Percentiles rank a stretch among this genome's conserved stretches.
These are phyloP conservation scores for Aspergillus novoparasiticus DNA, from an alignment of 2,329 filamentous ascomycete species.

Conservation along the genomic window DNA sequence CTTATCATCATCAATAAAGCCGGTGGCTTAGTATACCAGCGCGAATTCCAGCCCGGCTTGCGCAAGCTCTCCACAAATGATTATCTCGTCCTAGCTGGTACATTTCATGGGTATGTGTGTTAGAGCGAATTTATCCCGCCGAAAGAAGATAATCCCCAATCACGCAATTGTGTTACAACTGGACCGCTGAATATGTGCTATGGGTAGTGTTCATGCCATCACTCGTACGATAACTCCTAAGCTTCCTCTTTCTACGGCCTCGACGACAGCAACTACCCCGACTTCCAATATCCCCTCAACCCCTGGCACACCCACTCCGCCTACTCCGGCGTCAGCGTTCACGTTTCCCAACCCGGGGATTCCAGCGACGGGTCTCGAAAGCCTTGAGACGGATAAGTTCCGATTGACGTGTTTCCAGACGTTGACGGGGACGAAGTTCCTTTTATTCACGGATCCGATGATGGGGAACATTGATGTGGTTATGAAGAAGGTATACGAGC, in stretches of 20 bases:
- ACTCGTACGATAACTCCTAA: slow-evolving; percentile 57
- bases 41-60: slow-evolving; percentile 84
- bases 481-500: slow-evolving; percentile 83
- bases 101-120: slow-evolving; percentile 79
- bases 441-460: slow-evolving; percentile 89
- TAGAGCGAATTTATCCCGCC: not conserved
- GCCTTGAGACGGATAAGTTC: slow-evolving; percentile 92
- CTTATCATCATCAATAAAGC: slow-evolving; percentile 99
- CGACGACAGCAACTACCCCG: slow-evolving; percentile 24
- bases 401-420: slow-evolving; percentile 95
- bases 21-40: slow-evolving; percentile 93
- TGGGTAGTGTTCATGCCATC: slow-evolving; percentile 63
- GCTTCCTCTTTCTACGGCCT: slow-evolving; percentile 41
- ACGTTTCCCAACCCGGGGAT: slow-evolving; percentile 36
- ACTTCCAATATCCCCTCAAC: slow-evolving; percentile 18
- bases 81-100: slow-evolving; percentile 93
- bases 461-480: slow-evolving; percentile 83
- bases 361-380: slow-evolving; percentile 72
- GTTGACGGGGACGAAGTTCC: slow-evolving; percentile 89
- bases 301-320: slow-evolving; percentile 38
- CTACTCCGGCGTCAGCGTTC: slow-evolving; percentile 28
- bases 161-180: not conserved
- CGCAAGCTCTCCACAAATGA: slow-evolving; percentile 92
- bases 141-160: not conserved
- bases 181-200: not conserved